Evolutionary conservation across 805 yeast genomes (phyloP).

Genomic region (Lachancea cidri): DNA sequence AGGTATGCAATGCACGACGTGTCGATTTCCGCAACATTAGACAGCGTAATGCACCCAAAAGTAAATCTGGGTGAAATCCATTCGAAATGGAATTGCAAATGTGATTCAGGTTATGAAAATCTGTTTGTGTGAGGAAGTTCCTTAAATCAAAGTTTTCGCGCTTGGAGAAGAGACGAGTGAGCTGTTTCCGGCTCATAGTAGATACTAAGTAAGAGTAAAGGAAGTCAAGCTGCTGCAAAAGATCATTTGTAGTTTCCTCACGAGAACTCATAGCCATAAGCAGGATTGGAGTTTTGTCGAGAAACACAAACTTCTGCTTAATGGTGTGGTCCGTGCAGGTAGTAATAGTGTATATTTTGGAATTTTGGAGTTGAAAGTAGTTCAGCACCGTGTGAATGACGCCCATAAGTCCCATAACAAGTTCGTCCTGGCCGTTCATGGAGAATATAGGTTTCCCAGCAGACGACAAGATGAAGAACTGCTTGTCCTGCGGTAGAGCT

Average conservation of each 20-base stretch:
- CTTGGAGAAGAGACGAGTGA: conserved; percentile 59
- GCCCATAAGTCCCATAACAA: conserved; percentile 68
- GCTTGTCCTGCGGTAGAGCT: conserved; percentile 43
- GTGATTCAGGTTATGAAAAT: conserved; percentile 62
- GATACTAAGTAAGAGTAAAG: conserved; percentile 76
- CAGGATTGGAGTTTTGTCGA: conserved; percentile 63
- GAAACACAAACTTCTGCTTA: conserved; percentile 43
- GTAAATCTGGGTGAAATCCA: conserved; percentile 50
- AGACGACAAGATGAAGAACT: conserved; percentile 69
- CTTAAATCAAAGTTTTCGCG: conserved; percentile 80
- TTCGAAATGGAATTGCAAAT: conserved; percentile 49
- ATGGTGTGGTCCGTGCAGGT: conserved; percentile 1
- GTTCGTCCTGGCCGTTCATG: conserved; percentile 64
- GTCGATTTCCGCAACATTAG: conserved; percentile 52
- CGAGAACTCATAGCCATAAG: conserved; percentile 62
- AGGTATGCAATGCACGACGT: conserved; percentile 45
- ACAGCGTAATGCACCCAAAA: conserved; percentile 63
- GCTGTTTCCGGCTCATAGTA: conserved; percentile 74
- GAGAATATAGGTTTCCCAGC: conserved; percentile 91
- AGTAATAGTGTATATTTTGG: conserved; percentile 30
- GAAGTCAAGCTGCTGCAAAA: conserved; percentile 61
- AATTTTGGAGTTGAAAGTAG: conserved; percentile 54
- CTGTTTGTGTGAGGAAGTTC: conserved; percentile 68
- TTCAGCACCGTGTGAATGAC: conserved; percentile 73
- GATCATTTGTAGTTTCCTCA: conserved; percentile 47